Percentiles rank a stretch among this genome's conserved stretches.
These are phyloP conservation scores for Neofusicoccum ribis DNA, from an alignment of 2,329 filamentous ascomycete species.

Conservation along the genomic window DNA sequence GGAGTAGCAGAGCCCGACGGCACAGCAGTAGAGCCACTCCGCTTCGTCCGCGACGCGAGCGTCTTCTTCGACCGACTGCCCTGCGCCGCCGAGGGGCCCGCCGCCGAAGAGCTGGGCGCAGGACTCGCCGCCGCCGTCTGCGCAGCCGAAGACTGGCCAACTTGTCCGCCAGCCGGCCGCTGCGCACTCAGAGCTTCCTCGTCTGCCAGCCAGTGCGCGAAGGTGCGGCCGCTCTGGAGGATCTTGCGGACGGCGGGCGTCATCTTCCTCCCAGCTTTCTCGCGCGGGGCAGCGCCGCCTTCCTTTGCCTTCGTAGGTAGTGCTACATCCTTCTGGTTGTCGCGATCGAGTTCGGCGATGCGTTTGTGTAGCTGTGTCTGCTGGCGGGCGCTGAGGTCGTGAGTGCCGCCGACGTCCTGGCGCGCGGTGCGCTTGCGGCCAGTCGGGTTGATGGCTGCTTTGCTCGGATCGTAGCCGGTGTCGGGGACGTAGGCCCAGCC, in stretches of 20 bases:
- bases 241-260: slow-evolving; percentile 71
- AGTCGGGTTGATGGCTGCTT: slow-evolving; percentile 53
- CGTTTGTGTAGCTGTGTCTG: slow-evolving; percentile 79
- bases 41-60: slow-evolving; percentile 4
- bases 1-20: slow-evolving; percentile 3
- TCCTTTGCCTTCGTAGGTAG: slow-evolving; percentile 41
- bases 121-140: slow-evolving; percentile 23
- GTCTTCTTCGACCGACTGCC: slow-evolving; percentile 13
- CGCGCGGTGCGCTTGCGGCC: slow-evolving; percentile 66
- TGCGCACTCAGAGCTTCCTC: slow-evolving; percentile 61
- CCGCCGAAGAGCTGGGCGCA: slow-evolving; percentile 7
- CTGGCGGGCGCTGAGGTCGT: slow-evolving; percentile 75
- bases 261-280: slow-evolving; percentile 53
- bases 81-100: background rate
- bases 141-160: background rate
- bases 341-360: slow-evolving; percentile 74
- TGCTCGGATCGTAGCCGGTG: slow-evolving; percentile 60
- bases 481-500: slow-evolving; percentile 94
- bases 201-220: slow-evolving; percentile 79
- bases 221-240: slow-evolving; percentile 77
- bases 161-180: slow-evolving; percentile 20
- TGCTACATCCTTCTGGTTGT: slow-evolving; percentile 57
- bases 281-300: slow-evolving; percentile 38
- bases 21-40: background rate
- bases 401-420: slow-evolving; percentile 27